Conservation (phyloP, 768 basidiomycete species). For the Dacryopinax spathularia region DNA sequence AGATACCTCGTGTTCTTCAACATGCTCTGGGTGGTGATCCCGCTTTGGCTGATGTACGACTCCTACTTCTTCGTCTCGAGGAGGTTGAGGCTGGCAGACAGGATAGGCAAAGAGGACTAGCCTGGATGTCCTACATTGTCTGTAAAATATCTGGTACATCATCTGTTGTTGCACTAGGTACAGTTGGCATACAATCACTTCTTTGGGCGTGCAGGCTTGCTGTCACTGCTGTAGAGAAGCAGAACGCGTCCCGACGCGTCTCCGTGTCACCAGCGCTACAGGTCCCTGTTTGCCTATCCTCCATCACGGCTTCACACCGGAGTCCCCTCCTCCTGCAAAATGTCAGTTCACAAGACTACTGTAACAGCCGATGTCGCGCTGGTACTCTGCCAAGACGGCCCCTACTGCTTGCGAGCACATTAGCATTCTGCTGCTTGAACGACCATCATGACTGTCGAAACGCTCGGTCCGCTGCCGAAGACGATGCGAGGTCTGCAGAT, state of each 20-base stretch:
- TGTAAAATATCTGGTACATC: too few relatives aligned
- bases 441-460: background rate
- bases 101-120: background rate
- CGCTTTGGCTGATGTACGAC: constrained; percentile 60
- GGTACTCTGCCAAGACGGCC: background rate
- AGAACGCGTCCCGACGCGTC: too few relatives aligned
- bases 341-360: background rate
- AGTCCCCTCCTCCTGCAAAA: background rate
- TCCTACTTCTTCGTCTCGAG: constrained; percentile 58
- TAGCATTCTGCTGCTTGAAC: too few relatives aligned
- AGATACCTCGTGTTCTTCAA: constrained; percentile 54
- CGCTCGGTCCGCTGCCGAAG: background rate
- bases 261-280: too few relatives aligned
- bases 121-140: too few relatives aligned
- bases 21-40: constrained; percentile 68
- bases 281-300: background rate
- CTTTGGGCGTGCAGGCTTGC: too few relatives aligned
- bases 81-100: background rate
- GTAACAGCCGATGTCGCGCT: background rate
- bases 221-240: too few relatives aligned
- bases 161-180: too few relatives aligned
- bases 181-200: too few relatives aligned
- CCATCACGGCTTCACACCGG: background rate
- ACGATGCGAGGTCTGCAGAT: background rate
- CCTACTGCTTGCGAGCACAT: background rate